Percentiles rank a stretch among this genome's conserved stretches.
phyloP scores from a whole-genome alignment of 129 eudicot species.

The Flaveria bidentis region DNA sequence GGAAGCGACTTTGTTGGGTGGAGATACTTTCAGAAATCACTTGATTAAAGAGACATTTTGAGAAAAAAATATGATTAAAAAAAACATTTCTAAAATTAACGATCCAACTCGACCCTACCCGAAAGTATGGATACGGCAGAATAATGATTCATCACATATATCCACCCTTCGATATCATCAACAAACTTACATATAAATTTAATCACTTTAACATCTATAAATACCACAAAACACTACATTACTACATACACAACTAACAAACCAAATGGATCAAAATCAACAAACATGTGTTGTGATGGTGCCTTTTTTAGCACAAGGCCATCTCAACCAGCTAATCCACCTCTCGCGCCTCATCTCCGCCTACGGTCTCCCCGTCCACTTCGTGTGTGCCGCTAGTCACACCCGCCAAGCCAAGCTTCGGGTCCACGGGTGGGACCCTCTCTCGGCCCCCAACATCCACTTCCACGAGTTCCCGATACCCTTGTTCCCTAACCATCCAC shows the following conservation, averaged over 20 bases:
- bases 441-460: constrained; percentile 35
- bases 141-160: background rate
- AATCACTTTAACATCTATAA: background rate
- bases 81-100: too few species aligned
- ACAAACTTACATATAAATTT: background rate
- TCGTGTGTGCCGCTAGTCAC: constrained; percentile 50
- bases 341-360: constrained; percentile 69
- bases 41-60: too few species aligned
- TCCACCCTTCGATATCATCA: background rate
- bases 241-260: background rate
- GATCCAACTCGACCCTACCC: too few species aligned
- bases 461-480: constrained; percentile 67
- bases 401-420: constrained; percentile 64
- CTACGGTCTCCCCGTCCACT: constrained; percentile 63
- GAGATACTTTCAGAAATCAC: too few species aligned
- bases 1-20: too few species aligned
- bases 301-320: constrained; percentile 79
- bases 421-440: constrained; percentile 43
- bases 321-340: constrained; percentile 78
- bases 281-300: constrained; percentile 63
- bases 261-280: constrained; percentile 28
- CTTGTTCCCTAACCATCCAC: constrained; percentile 43
- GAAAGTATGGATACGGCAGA: background rate
- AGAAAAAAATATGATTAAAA: too few species aligned
- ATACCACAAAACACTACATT: background rate